Evolutionary conservation across 352 stramenopile genomes (phyloP).

Genomic region (Phytophthora foliorum): DNA sequence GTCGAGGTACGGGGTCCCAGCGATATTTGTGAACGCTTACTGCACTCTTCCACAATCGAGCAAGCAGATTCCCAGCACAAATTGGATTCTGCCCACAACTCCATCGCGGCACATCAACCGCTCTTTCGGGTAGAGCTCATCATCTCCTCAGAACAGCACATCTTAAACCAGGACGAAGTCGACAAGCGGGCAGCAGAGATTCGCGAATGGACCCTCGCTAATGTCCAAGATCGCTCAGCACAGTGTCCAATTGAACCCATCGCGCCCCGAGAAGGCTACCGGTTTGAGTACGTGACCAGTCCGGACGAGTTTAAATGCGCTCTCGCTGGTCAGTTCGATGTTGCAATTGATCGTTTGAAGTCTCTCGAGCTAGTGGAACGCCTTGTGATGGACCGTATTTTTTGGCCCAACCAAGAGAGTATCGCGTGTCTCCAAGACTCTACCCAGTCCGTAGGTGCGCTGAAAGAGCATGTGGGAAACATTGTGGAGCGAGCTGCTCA

Average conservation of each 20-base stretch:
- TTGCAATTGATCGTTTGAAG: conserved; percentile 80
- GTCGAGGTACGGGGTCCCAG: conserved; percentile 61
- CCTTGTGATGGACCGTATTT: conserved; percentile 95
- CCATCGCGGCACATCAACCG: conserved; percentile 52
- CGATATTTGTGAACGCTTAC: conserved; percentile 48
- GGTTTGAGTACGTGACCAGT: conserved; percentile 86
- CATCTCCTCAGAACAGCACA: conserved; percentile 60
- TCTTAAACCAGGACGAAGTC: conserved; percentile 69
- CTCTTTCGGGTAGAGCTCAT: conserved; percentile 82
- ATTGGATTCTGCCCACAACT: neutral
- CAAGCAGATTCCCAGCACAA: conserved; percentile 14
- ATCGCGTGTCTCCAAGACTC: conserved; percentile 86
- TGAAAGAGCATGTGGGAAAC: conserved; percentile 62
- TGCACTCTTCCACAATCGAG: conserved; percentile 6
- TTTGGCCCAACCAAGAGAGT: conserved; percentile 94
- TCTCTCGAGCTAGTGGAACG: conserved; percentile 93
- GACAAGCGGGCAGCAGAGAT: conserved; percentile 66
- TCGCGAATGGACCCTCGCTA: conserved; percentile 65
- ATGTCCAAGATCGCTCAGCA: conserved; percentile 56
- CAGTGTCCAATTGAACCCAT: conserved; percentile 71
- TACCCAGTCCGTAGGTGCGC: conserved; percentile 62
- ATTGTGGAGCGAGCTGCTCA: conserved; percentile 55
- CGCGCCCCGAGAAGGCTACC: conserved; percentile 49
- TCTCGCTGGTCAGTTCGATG: conserved; percentile 84
- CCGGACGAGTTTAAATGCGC: conserved; percentile 74